Evolutionary conservation across 257 asterid genomes (phyloP).

Genomic region (Primulina tabacum): DNA sequence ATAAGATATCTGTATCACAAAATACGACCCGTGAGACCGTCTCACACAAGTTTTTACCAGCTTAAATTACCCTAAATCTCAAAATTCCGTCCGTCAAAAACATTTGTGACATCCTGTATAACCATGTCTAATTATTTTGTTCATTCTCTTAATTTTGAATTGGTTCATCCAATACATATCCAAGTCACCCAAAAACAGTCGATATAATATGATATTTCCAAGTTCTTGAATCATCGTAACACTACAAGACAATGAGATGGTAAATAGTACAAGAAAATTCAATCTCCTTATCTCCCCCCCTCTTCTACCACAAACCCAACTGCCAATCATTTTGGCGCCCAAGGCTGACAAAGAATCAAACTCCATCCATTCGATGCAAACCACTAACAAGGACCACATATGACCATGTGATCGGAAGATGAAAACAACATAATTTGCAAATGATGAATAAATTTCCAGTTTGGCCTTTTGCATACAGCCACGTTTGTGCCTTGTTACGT

Average conservation of each 20-base stretch:
- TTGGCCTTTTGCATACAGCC: constrained; percentile 9
- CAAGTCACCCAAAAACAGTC: no score
- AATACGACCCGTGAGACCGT: no score
- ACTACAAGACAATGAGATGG: no score
- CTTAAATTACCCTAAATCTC: no score
- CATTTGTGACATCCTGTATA: no score
- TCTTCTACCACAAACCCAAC: background rate
- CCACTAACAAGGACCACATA: constrained; percentile 9
- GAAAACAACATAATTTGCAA: constrained; percentile 14
- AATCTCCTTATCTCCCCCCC: background rate
- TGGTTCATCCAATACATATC: no score
- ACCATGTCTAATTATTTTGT: no score
- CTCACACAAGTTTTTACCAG: no score
- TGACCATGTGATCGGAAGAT: constrained; percentile 18
- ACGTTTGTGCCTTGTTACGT: constrained; percentile 15
- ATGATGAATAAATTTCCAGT: background rate
- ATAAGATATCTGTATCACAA: no score
- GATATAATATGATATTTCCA: background rate
- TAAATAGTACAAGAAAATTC: background rate
- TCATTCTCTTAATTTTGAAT: no score
- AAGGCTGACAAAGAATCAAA: background rate
- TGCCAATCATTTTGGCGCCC: constrained; percentile 2
- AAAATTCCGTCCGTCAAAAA: no score
- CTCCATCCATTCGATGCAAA: constrained; percentile 7
- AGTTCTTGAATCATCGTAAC: background rate